phyloP scores from a whole-genome alignment of 306 rosid genomes.

The Echinosophora koreensis region DNA sequence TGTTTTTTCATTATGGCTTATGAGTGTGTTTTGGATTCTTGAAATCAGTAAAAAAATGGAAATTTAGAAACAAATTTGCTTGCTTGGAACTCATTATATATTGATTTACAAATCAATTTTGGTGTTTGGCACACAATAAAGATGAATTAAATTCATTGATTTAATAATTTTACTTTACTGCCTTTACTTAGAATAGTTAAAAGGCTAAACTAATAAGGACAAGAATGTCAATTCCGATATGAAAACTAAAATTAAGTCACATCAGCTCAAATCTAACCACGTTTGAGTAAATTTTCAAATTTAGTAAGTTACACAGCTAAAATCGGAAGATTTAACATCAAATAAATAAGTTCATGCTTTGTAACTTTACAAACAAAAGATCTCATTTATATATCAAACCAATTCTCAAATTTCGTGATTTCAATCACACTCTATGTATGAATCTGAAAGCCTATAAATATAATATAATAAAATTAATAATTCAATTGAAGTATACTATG shows the following conservation, averaged over 20 bases:
- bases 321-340: neutral
- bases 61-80: neutral
- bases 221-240: neutral
- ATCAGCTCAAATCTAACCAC: neutral
- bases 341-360: neutral
- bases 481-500: neutral
- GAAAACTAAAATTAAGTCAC: neutral
- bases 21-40: neutral
- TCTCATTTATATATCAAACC: neutral
- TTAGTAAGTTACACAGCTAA: neutral
- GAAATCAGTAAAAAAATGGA: neutral
- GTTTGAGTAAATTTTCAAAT: neutral
- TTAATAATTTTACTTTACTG: neutral
- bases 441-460: neutral
- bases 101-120: neutral
- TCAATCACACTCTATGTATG: neutral
- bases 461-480: constrained; percentile 5
- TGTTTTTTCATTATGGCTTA: neutral
- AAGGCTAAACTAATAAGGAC: neutral
- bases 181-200: neutral
- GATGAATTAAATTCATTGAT: neutral
- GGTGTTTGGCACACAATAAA: neutral
- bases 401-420: constrained; percentile 4
- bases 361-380: neutral
- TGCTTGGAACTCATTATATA: neutral